A percentile compares a stretch with the other conserved stretches of the same genome.
phyloP scores from a whole-genome alignment of 495 filamentous ascomycete genomes.

The Penicillium antarcticum region DNA sequence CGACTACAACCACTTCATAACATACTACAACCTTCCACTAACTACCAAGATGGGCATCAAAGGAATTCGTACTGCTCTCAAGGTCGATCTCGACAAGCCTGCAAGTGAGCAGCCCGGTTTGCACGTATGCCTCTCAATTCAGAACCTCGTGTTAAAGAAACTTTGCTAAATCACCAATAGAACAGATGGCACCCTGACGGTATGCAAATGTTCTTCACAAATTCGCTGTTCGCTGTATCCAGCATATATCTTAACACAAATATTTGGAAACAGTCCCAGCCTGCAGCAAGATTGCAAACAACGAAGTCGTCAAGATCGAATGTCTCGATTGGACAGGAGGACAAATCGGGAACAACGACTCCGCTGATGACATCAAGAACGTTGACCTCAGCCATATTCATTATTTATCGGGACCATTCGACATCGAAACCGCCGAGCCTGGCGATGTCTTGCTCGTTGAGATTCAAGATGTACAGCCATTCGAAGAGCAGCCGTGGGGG shows the following conservation, averaged over 20 bases:
- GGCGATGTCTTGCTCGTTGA: slow-evolving; percentile 87
- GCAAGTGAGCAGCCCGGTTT: slow-evolving; percentile 69
- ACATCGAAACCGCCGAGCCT: slow-evolving; percentile 80
- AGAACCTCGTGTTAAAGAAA: background rate
- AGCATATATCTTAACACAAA: background rate
- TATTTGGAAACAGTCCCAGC: slow-evolving; percentile 61
- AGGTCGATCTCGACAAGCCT: slow-evolving; percentile 76
- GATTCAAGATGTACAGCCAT: slow-evolving; percentile 94
- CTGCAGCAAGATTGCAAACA: slow-evolving; percentile 71
- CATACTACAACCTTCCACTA: background rate
- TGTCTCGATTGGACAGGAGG: slow-evolving; percentile 89
- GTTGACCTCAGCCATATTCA: slow-evolving; percentile 83
- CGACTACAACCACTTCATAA: too few species aligned
- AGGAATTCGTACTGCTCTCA: slow-evolving; percentile 68
- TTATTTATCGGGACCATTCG: slow-evolving; percentile 89
- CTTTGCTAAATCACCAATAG: slow-evolving; percentile 33
- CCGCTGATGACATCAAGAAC: slow-evolving; percentile 81
- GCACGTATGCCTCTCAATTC: slow-evolving; percentile 55
- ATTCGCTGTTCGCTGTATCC: too few species aligned
- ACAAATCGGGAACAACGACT: slow-evolving; percentile 87
- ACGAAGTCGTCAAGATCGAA: slow-evolving; percentile 92
- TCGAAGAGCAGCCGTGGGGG: slow-evolving; percentile 85
- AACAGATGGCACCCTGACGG: slow-evolving; percentile 96
- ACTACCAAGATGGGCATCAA: slow-evolving; percentile 48
- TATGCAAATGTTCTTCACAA: slow-evolving; percentile 31